Percentiles rank a stretch among this genome's conserved stretches.
Conservation (phyloP, 2,329 filamentous ascomycete genomes). For the Beauveria caledonica region DNA sequence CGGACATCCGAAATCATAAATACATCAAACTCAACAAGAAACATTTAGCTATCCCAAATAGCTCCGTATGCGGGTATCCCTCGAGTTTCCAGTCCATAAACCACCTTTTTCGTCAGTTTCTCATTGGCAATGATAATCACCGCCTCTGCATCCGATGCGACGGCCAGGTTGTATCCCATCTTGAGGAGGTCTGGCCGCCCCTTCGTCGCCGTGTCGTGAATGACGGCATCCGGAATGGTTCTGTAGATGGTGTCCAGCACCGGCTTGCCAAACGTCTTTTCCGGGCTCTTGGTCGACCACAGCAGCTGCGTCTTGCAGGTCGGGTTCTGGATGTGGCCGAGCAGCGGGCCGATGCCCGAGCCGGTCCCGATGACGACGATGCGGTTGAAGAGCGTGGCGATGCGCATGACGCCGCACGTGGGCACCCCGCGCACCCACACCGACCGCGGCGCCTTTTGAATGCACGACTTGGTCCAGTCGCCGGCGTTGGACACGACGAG, state of each 20-base stretch:
- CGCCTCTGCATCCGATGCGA: slow-evolving; percentile 54
- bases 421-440: slow-evolving; percentile 64
- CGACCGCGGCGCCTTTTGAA: slow-evolving; percentile 50
- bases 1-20: too few species aligned
- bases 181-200: slow-evolving; percentile 51
- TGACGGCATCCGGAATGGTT: slow-evolving; percentile 53
- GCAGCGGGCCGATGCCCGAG: slow-evolving; percentile 62
- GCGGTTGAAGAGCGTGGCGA: slow-evolving; percentile 56
- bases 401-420: slow-evolving; percentile 57
- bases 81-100: slow-evolving; percentile 58
- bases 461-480: slow-evolving; percentile 62
- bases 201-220: slow-evolving; percentile 55
- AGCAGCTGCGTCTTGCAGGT: slow-evolving; percentile 51
- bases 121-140: slow-evolving; percentile 68
- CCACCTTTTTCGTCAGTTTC: slow-evolving; percentile 56
- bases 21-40: too few species aligned
- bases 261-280: slow-evolving; percentile 51
- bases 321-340: slow-evolving; percentile 48
- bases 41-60: slow-evolving; percentile 53
- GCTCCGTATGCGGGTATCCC: slow-evolving; percentile 63
- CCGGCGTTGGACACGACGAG: slow-evolving; percentile 64
- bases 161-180: slow-evolving; percentile 43
- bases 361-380: slow-evolving; percentile 63
- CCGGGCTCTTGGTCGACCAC: slow-evolving; percentile 58
- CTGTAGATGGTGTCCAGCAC: slow-evolving; percentile 47